phyloP scores from a whole-genome alignment of 768 basidiomycete genomes.

The Plicaturopsis crispa region DNA sequence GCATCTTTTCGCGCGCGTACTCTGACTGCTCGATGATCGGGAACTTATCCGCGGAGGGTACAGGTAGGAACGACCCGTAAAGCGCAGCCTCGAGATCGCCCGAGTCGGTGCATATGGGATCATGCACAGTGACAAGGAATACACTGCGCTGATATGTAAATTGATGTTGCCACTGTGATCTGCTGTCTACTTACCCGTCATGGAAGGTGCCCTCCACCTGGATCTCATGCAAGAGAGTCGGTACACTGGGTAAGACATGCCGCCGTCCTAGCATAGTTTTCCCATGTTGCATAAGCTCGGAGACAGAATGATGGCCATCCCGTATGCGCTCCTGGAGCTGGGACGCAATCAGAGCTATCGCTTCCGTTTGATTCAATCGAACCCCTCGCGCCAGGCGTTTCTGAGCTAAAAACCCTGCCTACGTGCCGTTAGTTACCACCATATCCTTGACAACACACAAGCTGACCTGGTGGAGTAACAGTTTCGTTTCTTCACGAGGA shows the following conservation, averaged over 20 bases:
- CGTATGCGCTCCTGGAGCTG: slow-evolving; percentile 91
- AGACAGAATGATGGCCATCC: slow-evolving; percentile 81
- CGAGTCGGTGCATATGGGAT: slow-evolving; percentile 81
- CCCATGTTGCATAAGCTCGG: slow-evolving; percentile 90
- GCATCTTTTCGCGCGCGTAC: slow-evolving; percentile 46
- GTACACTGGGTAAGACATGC: slow-evolving; percentile 83
- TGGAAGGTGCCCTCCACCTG: slow-evolving; percentile 92
- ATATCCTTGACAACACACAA: slow-evolving; percentile 3
- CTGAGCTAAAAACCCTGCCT: slow-evolving; percentile 88
- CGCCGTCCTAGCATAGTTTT: slow-evolving; percentile 81
- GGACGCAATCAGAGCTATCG: slow-evolving; percentile 83
- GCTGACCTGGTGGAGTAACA: slow-evolving; percentile 62
- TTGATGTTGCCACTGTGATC: no score
- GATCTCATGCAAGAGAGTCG: slow-evolving; percentile 71
- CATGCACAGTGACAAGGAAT: slow-evolving; percentile 96
- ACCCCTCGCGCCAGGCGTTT: slow-evolving; percentile 92
- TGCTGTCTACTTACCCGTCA: slow-evolving; percentile 54
- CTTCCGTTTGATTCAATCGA: slow-evolving; percentile 80
- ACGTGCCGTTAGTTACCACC: slow-evolving; percentile 1
- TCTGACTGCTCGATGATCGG: slow-evolving; percentile 40
- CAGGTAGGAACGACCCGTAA: slow-evolving; percentile 90
- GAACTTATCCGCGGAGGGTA: slow-evolving; percentile 63
- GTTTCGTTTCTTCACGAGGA: slow-evolving; percentile 70
- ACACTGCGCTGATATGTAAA: slow-evolving; percentile 44
- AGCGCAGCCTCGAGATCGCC: slow-evolving; percentile 79